Evolutionary conservation across 2,329 filamentous ascomycete genomes (phyloP).

Genomic region (Lachnellula hyalina): DNA sequence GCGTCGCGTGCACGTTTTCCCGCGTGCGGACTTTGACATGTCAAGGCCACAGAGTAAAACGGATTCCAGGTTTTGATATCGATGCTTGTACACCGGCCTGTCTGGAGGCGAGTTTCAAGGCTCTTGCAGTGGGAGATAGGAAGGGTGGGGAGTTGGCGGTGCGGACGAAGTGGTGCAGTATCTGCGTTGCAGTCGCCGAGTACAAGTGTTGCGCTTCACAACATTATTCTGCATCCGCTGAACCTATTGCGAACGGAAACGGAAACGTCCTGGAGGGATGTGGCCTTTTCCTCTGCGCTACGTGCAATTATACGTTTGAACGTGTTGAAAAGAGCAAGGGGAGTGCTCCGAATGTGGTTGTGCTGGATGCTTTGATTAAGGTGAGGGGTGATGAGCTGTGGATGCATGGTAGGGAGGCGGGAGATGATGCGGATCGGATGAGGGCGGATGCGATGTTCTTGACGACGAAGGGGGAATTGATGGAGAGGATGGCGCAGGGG

Average conservation of each 20-base stretch:
- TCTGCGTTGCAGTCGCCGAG: constrained; percentile 22
- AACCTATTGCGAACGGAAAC: background rate
- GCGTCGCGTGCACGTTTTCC: constrained; percentile 20
- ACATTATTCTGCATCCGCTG: background rate
- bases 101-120: constrained; percentile 6
- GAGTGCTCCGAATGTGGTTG: background rate
- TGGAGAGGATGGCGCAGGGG: constrained; percentile 8
- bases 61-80: constrained; percentile 9
- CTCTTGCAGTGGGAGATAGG: constrained; percentile 5
- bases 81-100: constrained; percentile 5
- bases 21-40: constrained; percentile 20
- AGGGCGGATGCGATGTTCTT: constrained; percentile 22
- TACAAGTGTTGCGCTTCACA: constrained; percentile 10
- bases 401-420: background rate
- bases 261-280: constrained; percentile 10
- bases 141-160: constrained; percentile 9
- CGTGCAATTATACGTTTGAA: constrained; percentile 11
- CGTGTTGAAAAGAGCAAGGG: constrained; percentile 1
- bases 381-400: constrained; percentile 3
- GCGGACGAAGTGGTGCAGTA: constrained; percentile 20
- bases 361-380: constrained; percentile 3
- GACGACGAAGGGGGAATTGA: constrained; percentile 13
- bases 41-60: constrained; percentile 8
- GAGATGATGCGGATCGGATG: constrained; percentile 8
- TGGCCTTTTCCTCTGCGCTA: constrained; percentile 22